Conservation (phyloP, 2,329 filamentous ascomycete genomes). For the Hymenoscyphus repandus region DNA sequence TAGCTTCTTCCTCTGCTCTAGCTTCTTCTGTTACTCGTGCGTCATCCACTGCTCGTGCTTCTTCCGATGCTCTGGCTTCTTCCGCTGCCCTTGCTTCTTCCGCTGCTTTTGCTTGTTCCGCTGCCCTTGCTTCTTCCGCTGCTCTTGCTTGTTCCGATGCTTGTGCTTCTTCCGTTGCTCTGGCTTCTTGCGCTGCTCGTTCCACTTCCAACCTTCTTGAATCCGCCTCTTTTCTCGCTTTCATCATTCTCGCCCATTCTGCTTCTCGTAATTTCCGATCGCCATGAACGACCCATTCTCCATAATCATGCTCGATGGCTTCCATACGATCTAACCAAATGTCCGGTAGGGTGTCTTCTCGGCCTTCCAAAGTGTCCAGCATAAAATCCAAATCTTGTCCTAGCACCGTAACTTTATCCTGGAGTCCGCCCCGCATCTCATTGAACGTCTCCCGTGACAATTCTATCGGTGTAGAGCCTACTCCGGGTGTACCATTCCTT, state of each 20-base stretch:
- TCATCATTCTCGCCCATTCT: constrained; percentile 41
- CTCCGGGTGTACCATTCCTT: constrained; percentile 10
- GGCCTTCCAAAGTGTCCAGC: constrained; percentile 80
- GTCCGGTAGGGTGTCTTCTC: constrained; percentile 78
- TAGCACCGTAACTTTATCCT: constrained; percentile 62
- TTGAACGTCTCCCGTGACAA: constrained; percentile 40
- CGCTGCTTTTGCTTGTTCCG: neutral
- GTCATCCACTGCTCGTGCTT: neutral
- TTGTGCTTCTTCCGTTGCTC: neutral
- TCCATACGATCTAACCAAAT: constrained; percentile 86
- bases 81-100: too few relatives aligned
- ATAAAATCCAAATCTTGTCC: constrained; percentile 76
- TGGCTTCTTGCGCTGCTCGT: constrained; percentile 6
- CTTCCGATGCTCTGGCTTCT: too few relatives aligned
- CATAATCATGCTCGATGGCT: constrained; percentile 68
- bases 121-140: neutral
- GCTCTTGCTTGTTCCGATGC: constrained; percentile 1
- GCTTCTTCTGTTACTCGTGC: neutral
- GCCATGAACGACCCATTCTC: constrained; percentile 73
- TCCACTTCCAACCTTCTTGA: constrained; percentile 20
- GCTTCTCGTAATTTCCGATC: constrained; percentile 68
- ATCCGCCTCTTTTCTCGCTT: constrained; percentile 24
- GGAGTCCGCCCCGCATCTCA: constrained; percentile 58
- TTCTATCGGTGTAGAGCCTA: constrained; percentile 3
- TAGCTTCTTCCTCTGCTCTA: neutral